Conservation (phyloP, 345 rosid genomes). For the Eucalyptus caleyi region DNA sequence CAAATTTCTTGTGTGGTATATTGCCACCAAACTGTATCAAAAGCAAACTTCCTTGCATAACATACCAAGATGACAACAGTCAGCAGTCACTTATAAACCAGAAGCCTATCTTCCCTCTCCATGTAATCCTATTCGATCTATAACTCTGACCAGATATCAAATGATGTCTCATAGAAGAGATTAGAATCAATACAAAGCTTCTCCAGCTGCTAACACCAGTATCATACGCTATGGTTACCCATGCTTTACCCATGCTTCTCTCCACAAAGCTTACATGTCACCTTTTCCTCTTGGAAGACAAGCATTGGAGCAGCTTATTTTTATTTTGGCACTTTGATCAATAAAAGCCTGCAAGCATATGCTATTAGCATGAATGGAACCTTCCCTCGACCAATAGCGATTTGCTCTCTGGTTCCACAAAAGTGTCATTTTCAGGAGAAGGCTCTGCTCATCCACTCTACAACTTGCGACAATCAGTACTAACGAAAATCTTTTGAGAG, state of each 20-base stretch:
- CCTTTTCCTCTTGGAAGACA: neutral
- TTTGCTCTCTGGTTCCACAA: neutral
- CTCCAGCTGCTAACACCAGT: neutral
- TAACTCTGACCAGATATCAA: neutral
- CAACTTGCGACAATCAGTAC: neutral
- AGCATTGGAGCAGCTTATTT: neutral
- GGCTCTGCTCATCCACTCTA: neutral
- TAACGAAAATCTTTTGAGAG: neutral
- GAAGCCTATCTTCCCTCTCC: neutral
- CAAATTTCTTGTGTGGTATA: neutral
- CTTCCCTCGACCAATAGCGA: fast-evolving
- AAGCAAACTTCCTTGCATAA: neutral
- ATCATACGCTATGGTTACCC: neutral
- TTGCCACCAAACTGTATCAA: neutral
- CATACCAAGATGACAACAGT: neutral
- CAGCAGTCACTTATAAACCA: neutral
- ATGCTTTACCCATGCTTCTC: neutral
- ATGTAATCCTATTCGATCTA: fast-evolving
- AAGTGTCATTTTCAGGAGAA: neutral
- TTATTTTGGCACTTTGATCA: neutral
- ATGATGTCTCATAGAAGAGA: neutral
- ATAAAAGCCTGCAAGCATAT: neutral
- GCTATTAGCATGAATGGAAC: neutral
- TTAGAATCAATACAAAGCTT: neutral
- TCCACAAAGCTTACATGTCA: neutral